Base-by-base conservation (phyloP, 768 basidiomycete genomes). In the Mycena latifolia region DNA sequence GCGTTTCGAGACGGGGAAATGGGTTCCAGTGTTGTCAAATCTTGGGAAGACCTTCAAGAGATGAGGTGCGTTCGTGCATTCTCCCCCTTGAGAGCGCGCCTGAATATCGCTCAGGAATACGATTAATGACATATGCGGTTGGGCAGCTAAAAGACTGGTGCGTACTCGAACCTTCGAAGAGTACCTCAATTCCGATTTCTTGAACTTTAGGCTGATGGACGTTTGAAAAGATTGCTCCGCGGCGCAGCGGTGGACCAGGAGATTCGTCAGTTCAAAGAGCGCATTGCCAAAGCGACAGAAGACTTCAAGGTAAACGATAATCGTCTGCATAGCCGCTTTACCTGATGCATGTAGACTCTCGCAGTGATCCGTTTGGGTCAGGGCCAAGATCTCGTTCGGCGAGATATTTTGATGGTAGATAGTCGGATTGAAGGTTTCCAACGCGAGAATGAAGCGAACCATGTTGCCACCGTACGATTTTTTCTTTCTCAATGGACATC, bases 51-150 rank as follows among this genome's bases (percentile, higher is more conserved):
- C 29, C 50, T 51, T 14, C 50, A 33, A 29, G 17, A 15, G 20
- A 51, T 51, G 50, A 29, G 50, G 50, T 51, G 31, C 27, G 50
- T 51, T 2, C 3, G 3, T 47, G 24, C 27, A 25, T 14, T 25
- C 20, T 6, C 9, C 20, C 6, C n/a, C 27, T 18, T 29, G 29
- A 51, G 9, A 31, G 8, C 29, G 50, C n/a, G n/a, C n/a, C n/a
- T n/a, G n/a, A n/a, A n/a, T n/a, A n/a, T n/a, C n/a, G n/a, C n/a
- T n/a, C n/a, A 51, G 50, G 29, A 31, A n/a, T 51, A 31, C 31
- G 50, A 51, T 51, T 51, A 29, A 51, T 33, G 50, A 51, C 20
- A 51, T 51, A 31, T 51, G 50, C 18, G n/a, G n/a, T 2, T 51
- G 50, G 50, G 50, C 50, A 8, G 31, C 27, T 1, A 51, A 51